Base-by-base conservation (phyloP, 2,329 filamentous ascomycete species). In the Colletotrichum sojae region DNA sequence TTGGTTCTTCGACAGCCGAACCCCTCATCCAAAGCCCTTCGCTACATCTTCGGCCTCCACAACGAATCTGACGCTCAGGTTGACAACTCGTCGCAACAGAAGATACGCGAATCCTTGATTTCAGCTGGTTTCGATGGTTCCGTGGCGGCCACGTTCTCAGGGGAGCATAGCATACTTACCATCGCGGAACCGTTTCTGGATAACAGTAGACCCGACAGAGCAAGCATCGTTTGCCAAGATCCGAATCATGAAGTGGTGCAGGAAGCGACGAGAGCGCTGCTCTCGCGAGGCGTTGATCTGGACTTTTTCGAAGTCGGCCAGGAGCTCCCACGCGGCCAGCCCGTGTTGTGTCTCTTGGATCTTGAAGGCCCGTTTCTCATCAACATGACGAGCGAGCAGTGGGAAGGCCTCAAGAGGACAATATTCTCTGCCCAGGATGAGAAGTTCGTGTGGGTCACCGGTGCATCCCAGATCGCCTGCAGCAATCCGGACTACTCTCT, bases 371-470 rank as follows among this genome's bases (percentile, higher is more conserved):
- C 67, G 8, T 69, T 67, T 15, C 15, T 69, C 6, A 45, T 67
- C 45, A 27, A 27, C 25, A 61, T 69, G 51, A 20, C 25, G 12
- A 8, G 16, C 2, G 12, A 22, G 0, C 22, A 45, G 1, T 69
- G 67, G 67, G 20, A 56, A 13, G 20, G 12, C 10, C 16, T 69
- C 6, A 69, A 69, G 39, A 52, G 39, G 6, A 56, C 55, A 4
- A 13, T 69, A n/a, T 18, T 52, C 27, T 69, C 56, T 3, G 57
- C 64, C 2, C 67, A 70, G 9, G 48, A 62, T 3, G 67, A 63
- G 20, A 70, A 49, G 5, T 51, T 79, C 22, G 67, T 80, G 6
- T 81, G 79, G 79, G 54, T 80, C 8, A 80, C 78, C 2, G 73
- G 73, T 2, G 71, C 73, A 1, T 70, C 70, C 5, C 76, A 79